Percentiles rank a stretch among this genome's conserved stretches.
Evolutionary conservation across 495 filamentous ascomycete species (phyloP).

Genomic region (Penicillium desertorum): DNA sequence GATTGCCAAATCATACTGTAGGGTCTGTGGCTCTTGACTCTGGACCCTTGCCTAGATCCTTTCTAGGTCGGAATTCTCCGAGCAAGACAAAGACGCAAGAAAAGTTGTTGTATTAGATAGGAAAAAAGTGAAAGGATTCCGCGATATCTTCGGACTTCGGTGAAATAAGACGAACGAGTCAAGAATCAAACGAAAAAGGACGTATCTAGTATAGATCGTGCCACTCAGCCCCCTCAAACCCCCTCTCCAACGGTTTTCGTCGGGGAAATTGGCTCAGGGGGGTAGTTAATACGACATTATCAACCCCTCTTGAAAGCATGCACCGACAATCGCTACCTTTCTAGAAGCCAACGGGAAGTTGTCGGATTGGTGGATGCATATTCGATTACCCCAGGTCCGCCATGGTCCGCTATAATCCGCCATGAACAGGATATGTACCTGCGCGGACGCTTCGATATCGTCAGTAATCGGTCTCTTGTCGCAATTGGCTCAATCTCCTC

Average conservation of each 20-base stretch:
- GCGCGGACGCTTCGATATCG: conserved; percentile 33
- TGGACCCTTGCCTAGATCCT: neutral
- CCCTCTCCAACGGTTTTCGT: conserved; percentile 26
- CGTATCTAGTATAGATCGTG: neutral
- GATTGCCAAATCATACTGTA: neutral
- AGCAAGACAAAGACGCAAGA: neutral
- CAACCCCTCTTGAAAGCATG: conserved; percentile 24
- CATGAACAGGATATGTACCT: conserved; percentile 32
- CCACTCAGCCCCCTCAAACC: conserved; percentile 13
- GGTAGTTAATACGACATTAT: conserved; percentile 21
- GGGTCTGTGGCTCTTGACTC: neutral
- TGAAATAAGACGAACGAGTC: neutral
- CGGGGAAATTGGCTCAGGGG: conserved; percentile 15
- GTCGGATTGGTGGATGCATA: conserved; percentile 28
- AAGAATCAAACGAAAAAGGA: neutral
- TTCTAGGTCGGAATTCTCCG: neutral
- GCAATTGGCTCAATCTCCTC: conserved; percentile 25
- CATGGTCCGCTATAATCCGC: conserved; percentile 1
- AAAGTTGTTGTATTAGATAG: neutral
- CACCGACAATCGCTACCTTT: conserved; percentile 24
- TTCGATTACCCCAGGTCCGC: conserved; percentile 35
- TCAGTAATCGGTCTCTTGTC: conserved; percentile 31
- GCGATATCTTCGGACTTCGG: neutral
- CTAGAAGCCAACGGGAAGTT: conserved; percentile 27
- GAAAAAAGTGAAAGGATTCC: neutral